Conservation (phyloP, 2,329 filamentous ascomycete genomes). For the Tolypocladium tundrense region DNA sequence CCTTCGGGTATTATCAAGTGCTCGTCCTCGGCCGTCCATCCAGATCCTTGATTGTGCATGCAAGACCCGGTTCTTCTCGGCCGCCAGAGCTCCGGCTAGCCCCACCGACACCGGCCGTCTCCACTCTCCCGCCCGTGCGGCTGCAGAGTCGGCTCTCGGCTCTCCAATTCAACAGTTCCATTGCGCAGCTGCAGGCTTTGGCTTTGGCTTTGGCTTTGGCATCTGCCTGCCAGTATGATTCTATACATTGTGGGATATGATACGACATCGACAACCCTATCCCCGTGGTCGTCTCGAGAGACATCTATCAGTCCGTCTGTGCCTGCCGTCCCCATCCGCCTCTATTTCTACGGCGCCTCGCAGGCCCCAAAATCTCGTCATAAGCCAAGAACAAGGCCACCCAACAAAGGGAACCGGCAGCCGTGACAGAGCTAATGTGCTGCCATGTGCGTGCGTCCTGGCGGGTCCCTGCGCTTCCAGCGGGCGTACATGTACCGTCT, state of each 20-base stretch:
- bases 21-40: not conserved
- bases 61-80: not conserved
- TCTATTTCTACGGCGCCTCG: not conserved
- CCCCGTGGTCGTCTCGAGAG: not conserved
- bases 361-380: not conserved
- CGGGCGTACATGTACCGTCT: not conserved
- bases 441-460: not conserved
- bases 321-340: not conserved
- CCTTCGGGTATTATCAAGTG: too few species aligned
- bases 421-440: not conserved
- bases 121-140: not conserved
- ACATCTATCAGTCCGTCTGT: not conserved
- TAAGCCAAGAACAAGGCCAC: not conserved
- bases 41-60: not conserved
- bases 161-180: not conserved
- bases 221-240: not conserved
- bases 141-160: not conserved
- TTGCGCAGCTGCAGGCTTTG: not conserved
- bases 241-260: constrained; percentile 6
- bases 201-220: not conserved
- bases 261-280: not conserved
- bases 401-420: not conserved
- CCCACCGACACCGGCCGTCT: not conserved
- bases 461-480: not conserved
- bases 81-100: not conserved